Evolutionary conservation across 2,329 filamentous ascomycete species (phyloP), one percentile per base, ranked within the genome.

Genomic region (Aspergillus luchuensis): DNA sequence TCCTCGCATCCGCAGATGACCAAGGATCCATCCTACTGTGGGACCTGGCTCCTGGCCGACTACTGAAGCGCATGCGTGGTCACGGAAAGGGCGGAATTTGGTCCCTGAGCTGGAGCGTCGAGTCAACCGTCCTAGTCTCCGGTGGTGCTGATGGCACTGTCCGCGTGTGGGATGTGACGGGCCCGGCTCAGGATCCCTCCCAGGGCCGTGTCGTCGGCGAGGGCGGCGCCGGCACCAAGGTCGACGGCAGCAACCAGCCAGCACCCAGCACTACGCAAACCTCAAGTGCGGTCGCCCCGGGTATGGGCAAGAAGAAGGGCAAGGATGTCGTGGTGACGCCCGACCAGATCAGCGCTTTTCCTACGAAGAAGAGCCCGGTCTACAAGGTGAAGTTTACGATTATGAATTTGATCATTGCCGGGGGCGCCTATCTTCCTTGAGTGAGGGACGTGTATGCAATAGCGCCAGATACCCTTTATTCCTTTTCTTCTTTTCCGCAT

Each of bases 331-430:
- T 91, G 70, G 90, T 97, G 48, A 93, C 90, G 0, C 89, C 92
- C 0, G 95, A 99, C 72, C 95, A 98, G 78, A 96, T 99, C 78
- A 92, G 88, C 65, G 93, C 91, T 0, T 98, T 97, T 73, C 89
- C 92, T 0, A 98, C 95, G 4, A 99, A 99, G 85, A 97, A 96
- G 79, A 94, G 90, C 15, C 93, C 94, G 0, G 91, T 98, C 10
- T 91, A 96, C 77, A 95, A 94, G 78, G 93, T 96, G 57, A 87
- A 90, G 71, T 97, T 97, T 71, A 98, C 95, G 3, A 84, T 92
- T 62, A 97, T 97, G 91, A 99, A 99, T 74, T 78, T 98, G 66
- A 89, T 97, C 11, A 82, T 98, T 63, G 92, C 92, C 21, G 92
- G 91, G 50, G 92, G 93, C 43, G 85, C 85, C 39, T 89, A 87